Evolutionary conservation across 169 alveolate species (phyloP).

Genomic region (Cyclospora cayetanensis): DNA sequence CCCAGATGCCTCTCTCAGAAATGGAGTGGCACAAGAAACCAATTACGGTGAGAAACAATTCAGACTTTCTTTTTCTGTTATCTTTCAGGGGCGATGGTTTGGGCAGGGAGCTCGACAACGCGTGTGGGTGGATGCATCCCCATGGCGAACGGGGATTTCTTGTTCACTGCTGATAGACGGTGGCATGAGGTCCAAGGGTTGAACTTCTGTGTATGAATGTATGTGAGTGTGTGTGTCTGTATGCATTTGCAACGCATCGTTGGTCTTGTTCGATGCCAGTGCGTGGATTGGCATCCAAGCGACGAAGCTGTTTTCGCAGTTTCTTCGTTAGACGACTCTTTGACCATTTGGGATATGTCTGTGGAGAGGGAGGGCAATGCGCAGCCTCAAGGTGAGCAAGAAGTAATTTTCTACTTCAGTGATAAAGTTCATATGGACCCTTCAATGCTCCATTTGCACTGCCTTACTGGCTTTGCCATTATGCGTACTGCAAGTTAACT

Average conservation of each 20-base stretch:
- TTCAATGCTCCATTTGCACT: too few relatives aligned
- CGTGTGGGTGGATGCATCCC: too few relatives aligned
- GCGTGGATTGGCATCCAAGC: conserved; percentile 72
- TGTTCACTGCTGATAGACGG: neutral
- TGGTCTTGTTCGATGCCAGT: conserved; percentile 20
- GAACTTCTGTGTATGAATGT: neutral
- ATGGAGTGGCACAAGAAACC: conserved; percentile 67
- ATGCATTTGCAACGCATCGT: neutral
- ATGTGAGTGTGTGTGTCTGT: neutral
- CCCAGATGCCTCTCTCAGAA: conserved; percentile 33
- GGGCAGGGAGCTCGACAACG: neutral
- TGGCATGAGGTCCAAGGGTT: neutral
- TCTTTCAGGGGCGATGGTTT: neutral
- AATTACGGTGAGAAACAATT: conserved; percentile 69
- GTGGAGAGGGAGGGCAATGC: conserved; percentile 51
- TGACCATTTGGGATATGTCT: conserved; percentile 70
- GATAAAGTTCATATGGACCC: neutral
- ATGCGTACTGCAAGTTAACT: too few relatives aligned
- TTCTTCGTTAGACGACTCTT: conserved; percentile 37
- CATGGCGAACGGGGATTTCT: neutral
- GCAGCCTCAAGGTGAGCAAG: neutral
- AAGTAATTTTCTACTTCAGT: too few relatives aligned
- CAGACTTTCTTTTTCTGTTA: neutral
- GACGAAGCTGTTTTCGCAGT: conserved; percentile 62
- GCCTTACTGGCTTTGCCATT: too few relatives aligned